Evolutionary conservation across 257 asterid species (phyloP).

Genomic region (Anisodus acutangulus): DNA sequence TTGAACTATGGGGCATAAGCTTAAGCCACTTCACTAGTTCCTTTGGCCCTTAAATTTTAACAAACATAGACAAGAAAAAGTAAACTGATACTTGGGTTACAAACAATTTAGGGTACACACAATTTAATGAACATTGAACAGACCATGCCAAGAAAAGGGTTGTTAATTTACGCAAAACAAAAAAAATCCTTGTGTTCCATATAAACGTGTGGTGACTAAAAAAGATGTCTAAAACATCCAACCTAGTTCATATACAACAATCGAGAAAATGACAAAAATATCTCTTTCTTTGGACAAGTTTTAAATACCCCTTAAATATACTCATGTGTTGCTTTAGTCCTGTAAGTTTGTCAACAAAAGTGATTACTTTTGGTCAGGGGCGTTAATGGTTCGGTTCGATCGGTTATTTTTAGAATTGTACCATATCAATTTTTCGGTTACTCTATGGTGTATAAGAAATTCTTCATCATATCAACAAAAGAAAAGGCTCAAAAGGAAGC

Average conservation of each 20-base stretch:
- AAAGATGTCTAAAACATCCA: background rate
- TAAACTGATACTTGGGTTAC: background rate
- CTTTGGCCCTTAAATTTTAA: background rate
- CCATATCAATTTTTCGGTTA: no score
- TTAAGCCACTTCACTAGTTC: background rate
- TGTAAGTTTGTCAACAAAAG: no score
- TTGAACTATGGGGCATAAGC: background rate
- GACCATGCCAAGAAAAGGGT: slow-evolving; percentile 16
- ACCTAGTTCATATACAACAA: background rate
- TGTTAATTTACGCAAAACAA: background rate
- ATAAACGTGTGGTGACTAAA: background rate
- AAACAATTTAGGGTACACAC: background rate
- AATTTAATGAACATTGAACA: background rate
- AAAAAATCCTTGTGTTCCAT: background rate
- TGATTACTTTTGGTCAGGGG: no score
- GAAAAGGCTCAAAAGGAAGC: no score
- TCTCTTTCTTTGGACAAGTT: background rate
- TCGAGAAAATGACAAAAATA: background rate
- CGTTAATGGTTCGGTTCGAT: no score
- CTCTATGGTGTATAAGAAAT: no score
- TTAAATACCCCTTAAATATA: background rate
- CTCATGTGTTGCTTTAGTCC: no score
- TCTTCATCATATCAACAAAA: no score
- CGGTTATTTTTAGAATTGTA: no score
- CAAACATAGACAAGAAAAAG: background rate